A percentile compares a stretch with the other conserved stretches of the same genome.
Conservation (phyloP, 179 eudicot species). For the Sideroxylon spinosum region DNA sequence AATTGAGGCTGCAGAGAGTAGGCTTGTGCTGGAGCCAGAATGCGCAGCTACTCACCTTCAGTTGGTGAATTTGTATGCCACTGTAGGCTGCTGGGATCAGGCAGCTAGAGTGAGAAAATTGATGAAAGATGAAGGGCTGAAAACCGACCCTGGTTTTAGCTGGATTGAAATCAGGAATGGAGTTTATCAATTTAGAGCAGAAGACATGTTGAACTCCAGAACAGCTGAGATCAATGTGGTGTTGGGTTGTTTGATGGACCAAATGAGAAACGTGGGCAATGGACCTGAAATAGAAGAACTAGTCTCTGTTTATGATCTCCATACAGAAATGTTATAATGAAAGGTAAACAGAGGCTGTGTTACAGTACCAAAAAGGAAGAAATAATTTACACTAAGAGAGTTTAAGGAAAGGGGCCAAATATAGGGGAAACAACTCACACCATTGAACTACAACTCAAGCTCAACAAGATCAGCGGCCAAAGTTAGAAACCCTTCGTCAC, state of each 20-base stretch:
- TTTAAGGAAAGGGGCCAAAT: too few relatives aligned
- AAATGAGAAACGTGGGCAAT: constrained; percentile 25
- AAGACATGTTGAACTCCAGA: constrained; percentile 25
- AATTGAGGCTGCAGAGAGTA: constrained; percentile 54
- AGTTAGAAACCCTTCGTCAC: too few relatives aligned
- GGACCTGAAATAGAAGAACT: not conserved
- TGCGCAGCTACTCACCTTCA: constrained; percentile 51
- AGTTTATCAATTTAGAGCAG: constrained; percentile 35
- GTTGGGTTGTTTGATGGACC: constrained; percentile 33
- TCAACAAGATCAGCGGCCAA: too few relatives aligned
- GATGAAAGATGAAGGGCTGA: constrained; percentile 44
- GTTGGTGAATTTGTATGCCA: constrained; percentile 54
- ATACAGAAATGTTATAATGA: not conserved
- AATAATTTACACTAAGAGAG: too few relatives aligned
- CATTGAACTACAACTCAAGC: too few relatives aligned
- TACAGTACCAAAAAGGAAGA: too few relatives aligned
- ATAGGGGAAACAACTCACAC: too few relatives aligned
- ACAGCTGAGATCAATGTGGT: constrained; percentile 31
- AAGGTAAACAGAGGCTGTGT: not conserved
- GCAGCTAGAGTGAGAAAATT: constrained; percentile 41
- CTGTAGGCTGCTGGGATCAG: constrained; percentile 44
- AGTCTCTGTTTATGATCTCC: not conserved
- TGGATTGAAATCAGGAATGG: constrained; percentile 46
- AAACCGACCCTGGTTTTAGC: constrained; percentile 44
- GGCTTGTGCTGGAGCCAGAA: constrained; percentile 50